phyloP scores from a whole-genome alignment of 2,329 filamentous ascomycete species.

The Aspergillus quadrilineatus region DNA sequence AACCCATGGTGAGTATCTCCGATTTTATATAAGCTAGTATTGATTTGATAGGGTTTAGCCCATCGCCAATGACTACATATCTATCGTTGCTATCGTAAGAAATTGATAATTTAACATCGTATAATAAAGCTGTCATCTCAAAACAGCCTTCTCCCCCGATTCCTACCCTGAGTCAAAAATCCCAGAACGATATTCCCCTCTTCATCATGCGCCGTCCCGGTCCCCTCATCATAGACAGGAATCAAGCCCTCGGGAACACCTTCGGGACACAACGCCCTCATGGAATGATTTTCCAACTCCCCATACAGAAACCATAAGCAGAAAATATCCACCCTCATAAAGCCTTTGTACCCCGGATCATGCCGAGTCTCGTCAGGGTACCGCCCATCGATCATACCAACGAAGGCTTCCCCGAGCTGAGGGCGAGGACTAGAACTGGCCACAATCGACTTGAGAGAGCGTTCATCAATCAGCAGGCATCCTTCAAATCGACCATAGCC shows the following conservation, averaged over 20 bases:
- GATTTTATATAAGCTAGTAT: too few relatives aligned
- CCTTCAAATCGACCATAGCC: background rate
- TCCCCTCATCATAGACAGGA: background rate
- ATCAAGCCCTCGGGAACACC: background rate
- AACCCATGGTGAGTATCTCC: too few relatives aligned
- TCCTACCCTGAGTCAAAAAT: background rate
- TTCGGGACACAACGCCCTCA: background rate
- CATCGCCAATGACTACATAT: too few relatives aligned
- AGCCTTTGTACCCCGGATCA: background rate
- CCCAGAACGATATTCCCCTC: background rate
- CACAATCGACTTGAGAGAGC: background rate
- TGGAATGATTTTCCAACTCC: background rate
- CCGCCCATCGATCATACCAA: background rate
- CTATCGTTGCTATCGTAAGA: too few relatives aligned
- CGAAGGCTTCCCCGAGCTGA: background rate
- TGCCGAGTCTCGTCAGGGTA: background rate
- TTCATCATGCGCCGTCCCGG: background rate
- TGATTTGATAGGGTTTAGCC: too few relatives aligned
- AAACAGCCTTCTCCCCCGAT: background rate
- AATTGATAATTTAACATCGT: too few relatives aligned
- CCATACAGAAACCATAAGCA: background rate
- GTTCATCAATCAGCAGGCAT: background rate
- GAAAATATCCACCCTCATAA: background rate
- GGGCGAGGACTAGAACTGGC: background rate
- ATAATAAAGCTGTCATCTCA: background rate